These are phyloP conservation scores for Candolleomyces eurysporus DNA, from an alignment of 768 basidiomycete species.

Conservation along the genomic window DNA sequence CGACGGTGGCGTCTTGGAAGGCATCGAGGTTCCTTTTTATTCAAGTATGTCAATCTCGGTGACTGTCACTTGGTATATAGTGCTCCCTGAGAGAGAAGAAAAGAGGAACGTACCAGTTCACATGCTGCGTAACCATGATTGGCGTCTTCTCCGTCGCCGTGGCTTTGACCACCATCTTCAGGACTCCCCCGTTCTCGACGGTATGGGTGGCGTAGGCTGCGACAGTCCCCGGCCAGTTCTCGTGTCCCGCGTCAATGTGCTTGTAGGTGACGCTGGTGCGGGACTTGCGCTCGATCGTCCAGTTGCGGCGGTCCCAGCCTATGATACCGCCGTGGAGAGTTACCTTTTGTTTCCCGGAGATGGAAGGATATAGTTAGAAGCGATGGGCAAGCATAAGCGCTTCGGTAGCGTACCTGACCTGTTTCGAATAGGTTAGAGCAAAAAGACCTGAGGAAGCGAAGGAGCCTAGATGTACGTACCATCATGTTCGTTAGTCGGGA, in stretches of 20 bases:
- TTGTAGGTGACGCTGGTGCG: slow-evolving; percentile 50
- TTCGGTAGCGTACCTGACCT: slow-evolving; percentile 13
- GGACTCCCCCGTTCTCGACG: slow-evolving; percentile 40
- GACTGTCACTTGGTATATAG: too few relatives aligned
- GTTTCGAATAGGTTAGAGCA: background rate
- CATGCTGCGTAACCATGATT: slow-evolving; percentile 56
- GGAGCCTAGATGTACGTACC: slow-evolving; percentile 23
- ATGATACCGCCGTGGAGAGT: slow-evolving; percentile 57
- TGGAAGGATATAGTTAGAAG: too few relatives aligned
- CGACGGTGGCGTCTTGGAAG: slow-evolving; percentile 37
- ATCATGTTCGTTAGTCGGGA: slow-evolving; percentile 49
- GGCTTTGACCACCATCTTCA: slow-evolving; percentile 43
- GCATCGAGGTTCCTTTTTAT: slow-evolving; percentile 45
- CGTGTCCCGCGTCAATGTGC: slow-evolving; percentile 49
- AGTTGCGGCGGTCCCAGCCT: slow-evolving; percentile 60
- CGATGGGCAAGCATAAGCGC: background rate
- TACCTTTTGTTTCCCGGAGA: slow-evolving; percentile 22
- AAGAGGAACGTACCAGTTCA: slow-evolving; percentile 57
- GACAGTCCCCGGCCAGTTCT: slow-evolving; percentile 55
- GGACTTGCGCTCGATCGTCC: slow-evolving; percentile 44
- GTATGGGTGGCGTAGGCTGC: slow-evolving; percentile 45
- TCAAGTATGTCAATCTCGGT: background rate
- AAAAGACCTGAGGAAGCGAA: too few relatives aligned
- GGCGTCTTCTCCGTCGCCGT: slow-evolving; percentile 51
- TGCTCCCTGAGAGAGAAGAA: background rate